These are phyloP conservation scores for Senna tora DNA, from an alignment of 306 rosid species.

Conservation along the genomic window DNA sequence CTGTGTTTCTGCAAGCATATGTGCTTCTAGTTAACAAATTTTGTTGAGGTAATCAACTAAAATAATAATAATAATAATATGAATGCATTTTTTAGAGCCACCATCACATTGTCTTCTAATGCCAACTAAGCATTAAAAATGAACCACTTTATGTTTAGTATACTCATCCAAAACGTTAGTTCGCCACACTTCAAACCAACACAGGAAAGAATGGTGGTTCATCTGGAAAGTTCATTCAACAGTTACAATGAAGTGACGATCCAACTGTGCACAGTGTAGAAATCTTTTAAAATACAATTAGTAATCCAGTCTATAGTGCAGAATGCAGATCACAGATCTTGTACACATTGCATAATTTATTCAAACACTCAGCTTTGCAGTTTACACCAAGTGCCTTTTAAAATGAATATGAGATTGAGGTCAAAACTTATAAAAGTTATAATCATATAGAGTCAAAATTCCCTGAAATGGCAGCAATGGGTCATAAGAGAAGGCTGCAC, in stretches of 20 bases:
- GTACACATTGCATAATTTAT: slow-evolving; percentile 4
- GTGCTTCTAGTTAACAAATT: background rate
- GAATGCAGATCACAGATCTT: slow-evolving; percentile 24
- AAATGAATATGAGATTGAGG: slow-evolving; percentile 25
- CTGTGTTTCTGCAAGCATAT: background rate
- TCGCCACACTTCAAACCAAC: slow-evolving; percentile 23
- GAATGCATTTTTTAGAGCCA: background rate
- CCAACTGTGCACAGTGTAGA: too few species aligned
- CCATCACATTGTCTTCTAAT: background rate
- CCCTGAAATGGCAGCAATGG: slow-evolving; percentile 9
- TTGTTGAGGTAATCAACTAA: background rate
- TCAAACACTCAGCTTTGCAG: slow-evolving; percentile 4
- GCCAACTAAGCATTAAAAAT: background rate
- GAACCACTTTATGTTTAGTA: background rate
- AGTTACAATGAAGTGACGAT: too few species aligned
- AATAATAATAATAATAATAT: background rate
- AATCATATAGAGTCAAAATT: too few species aligned
- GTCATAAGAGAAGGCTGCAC: slow-evolving; percentile 28
- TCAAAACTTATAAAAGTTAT: too few species aligned
- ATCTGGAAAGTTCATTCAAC: background rate
- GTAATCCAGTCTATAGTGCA: background rate
- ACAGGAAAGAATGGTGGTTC: background rate
- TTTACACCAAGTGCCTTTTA: slow-evolving; percentile 8
- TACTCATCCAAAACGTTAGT: background rate
- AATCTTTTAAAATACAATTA: slow-evolving; percentile 1